Evolutionary conservation across 768 basidiomycete species (phyloP), one percentile per base, ranked within the genome.

Genomic region (Leccinum aurantiacum): DNA sequence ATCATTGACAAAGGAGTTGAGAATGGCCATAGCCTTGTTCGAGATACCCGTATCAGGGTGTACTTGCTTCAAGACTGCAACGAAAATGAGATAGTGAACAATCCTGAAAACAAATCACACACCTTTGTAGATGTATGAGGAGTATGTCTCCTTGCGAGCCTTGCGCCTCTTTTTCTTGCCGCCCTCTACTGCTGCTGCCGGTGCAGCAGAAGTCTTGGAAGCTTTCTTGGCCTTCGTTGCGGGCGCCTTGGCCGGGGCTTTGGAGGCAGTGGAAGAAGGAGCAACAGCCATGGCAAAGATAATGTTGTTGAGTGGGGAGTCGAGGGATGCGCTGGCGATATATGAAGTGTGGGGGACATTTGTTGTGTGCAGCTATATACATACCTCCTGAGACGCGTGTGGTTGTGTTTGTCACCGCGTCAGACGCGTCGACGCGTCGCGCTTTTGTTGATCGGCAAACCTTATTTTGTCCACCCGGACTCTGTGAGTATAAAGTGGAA

Each of bases 21-120:
- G 79, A 69, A 95, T 94, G 63, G 90, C 88, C 91, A 94, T 93
- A 3, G 90, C 89, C 77, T 96, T 96, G 85, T 93, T 96, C 41
- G 94, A 96, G 84, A 97, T 96, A 88, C 95, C 95, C 56, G 95
- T 96, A 69, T 96, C 95, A 56, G 95, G 96, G 80, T 96, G 95
- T 64, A 97, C 94, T 80, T 97, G 96, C 80, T 91, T 97, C 68
- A 97, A 84, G 65, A 97, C 95, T 93, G 59, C 6, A 53, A 25
- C 47, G 19, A 41, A 33, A 31, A 44, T 71, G 15, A 62, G 60
- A 22, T 37, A n/a, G 13, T 2, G 17, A 9, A 24, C 48, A 33
- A 29, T 15, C 17, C 8, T 22, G 14, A 1, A 49, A 44, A 33
- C 25, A 44, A 50, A 22, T 6, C 24, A 41, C 49, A 2, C 5